Conservation (phyloP, 768 basidiomycete genomes). For the Serendipita sp. region DNA sequence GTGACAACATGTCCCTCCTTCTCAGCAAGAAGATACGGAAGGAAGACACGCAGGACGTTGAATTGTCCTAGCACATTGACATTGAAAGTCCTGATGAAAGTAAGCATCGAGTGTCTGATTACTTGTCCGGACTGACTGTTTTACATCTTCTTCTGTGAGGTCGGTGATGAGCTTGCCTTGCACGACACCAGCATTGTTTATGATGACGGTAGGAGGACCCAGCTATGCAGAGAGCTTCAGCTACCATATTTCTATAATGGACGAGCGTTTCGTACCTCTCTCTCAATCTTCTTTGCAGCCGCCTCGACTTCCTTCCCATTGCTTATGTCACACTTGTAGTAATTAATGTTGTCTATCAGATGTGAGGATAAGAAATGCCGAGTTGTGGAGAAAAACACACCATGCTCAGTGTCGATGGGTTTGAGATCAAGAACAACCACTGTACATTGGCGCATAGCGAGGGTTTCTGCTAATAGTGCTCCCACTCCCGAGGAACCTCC, state of each 20-base stretch:
- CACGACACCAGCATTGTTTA: slow-evolving; percentile 92
- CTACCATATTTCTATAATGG: neutral
- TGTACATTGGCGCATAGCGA: slow-evolving; percentile 63
- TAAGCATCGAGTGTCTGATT: neutral
- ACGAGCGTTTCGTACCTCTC: slow-evolving; percentile 39
- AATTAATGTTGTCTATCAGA: slow-evolving; percentile 52
- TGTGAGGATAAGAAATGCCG: neutral
- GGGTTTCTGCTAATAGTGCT: slow-evolving; percentile 69
- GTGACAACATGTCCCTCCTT: slow-evolving; percentile 82
- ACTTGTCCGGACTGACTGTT: slow-evolving; percentile 37
- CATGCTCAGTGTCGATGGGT: slow-evolving; percentile 54
- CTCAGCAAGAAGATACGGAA: slow-evolving; percentile 66
- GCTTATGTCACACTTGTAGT: slow-evolving; percentile 85
- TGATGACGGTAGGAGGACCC: slow-evolving; percentile 71
- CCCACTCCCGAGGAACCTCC: slow-evolving; percentile 88
- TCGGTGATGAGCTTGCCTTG: slow-evolving; percentile 80
- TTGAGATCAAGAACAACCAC: slow-evolving; percentile 79
- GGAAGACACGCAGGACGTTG: slow-evolving; percentile 83
- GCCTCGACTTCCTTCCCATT: slow-evolving; percentile 71
- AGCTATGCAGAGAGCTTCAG: slow-evolving; percentile 29
- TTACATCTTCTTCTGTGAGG: slow-evolving; percentile 55
- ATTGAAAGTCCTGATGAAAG: slow-evolving; percentile 53
- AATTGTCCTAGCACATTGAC: slow-evolving; percentile 82
- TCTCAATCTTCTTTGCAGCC: slow-evolving; percentile 50
- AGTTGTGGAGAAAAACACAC: slow-evolving; percentile 21